Conservation (phyloP, 2,329 filamentous ascomycete genomes). For the Xylariaceae sp. region DNA sequence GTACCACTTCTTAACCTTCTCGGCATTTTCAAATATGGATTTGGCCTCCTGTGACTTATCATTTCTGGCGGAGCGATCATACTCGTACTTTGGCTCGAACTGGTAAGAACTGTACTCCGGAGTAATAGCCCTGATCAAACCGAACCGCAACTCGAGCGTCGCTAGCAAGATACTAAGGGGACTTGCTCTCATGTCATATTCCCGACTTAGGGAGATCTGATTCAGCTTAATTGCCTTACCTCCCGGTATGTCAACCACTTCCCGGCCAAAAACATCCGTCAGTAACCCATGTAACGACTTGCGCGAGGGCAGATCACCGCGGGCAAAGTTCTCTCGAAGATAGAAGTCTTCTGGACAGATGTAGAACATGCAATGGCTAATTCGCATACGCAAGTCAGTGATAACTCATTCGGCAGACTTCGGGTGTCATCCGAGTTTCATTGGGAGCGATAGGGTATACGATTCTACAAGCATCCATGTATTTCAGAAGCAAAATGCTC, state of each 20-base stretch:
- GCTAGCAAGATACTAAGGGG: constrained; percentile 59
- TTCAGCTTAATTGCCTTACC: constrained; percentile 51
- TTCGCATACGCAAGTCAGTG: neutral
- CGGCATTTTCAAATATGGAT: constrained; percentile 47
- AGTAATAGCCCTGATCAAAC: constrained; percentile 57
- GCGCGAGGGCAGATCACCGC: constrained; percentile 60
- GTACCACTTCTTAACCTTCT: constrained; percentile 46
- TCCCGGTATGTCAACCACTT: constrained; percentile 36
- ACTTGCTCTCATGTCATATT: constrained; percentile 56
- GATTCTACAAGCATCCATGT: neutral
- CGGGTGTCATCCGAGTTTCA: neutral
- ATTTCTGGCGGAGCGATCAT: constrained; percentile 35
- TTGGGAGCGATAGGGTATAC: neutral
- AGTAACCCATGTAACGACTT: constrained; percentile 52
- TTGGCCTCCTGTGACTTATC: constrained; percentile 47
- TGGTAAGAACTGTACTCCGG: constrained; percentile 60
- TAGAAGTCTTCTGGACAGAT: constrained; percentile 61
- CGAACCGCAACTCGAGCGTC: constrained; percentile 61
- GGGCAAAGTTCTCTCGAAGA: constrained; percentile 60
- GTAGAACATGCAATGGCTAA: constrained; percentile 58
- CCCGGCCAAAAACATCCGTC: constrained; percentile 51
- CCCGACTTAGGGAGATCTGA: constrained; percentile 47
- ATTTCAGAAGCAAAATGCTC: neutral
- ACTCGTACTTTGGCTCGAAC: constrained; percentile 44
- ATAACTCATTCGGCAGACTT: neutral